These are phyloP conservation scores for Thielaviopsis ethacetica DNA, from an alignment of 2,329 filamentous ascomycete genomes.

Conservation along the genomic window DNA sequence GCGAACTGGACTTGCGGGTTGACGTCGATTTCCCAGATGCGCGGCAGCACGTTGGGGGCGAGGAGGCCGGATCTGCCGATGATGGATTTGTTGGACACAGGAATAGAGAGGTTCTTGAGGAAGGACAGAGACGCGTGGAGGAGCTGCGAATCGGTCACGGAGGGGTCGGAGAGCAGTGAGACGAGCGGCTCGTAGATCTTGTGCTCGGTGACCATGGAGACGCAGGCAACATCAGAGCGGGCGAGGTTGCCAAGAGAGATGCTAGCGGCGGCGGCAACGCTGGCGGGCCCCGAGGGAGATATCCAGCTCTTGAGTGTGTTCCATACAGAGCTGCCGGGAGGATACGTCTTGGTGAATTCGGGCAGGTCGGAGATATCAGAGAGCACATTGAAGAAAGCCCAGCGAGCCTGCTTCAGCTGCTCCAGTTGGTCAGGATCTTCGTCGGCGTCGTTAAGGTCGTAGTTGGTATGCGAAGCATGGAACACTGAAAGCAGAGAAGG, in stretches of 20 bases:
- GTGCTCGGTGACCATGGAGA: conserved; percentile 29
- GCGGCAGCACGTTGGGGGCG: conserved; percentile 29
- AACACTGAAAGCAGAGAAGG: conserved; percentile 31
- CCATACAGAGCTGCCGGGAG: conserved; percentile 26
- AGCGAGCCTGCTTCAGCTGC: conserved; percentile 25
- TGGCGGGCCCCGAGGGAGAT: conserved; percentile 19
- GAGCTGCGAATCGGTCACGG: conserved; percentile 30
- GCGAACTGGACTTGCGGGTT: conserved; percentile 43
- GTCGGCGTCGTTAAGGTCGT: conserved; percentile 24
- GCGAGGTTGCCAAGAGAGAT: conserved; percentile 45
- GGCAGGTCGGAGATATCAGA: conserved; percentile 37
- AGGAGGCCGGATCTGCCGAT: conserved; percentile 32
- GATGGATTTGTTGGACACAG: conserved; percentile 33
- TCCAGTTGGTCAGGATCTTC: conserved; percentile 25
- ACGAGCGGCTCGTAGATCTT: conserved; percentile 29
- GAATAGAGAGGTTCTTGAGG: conserved; percentile 48
- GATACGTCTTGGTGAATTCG: conserved; percentile 26
- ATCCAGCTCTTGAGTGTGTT: conserved; percentile 33
- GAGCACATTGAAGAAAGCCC: conserved; percentile 21
- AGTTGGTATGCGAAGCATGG: conserved; percentile 28
- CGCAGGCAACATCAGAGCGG: conserved; percentile 38
- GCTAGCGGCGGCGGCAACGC: conserved; percentile 40
- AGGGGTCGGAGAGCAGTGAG: conserved; percentile 25
- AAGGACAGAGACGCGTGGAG: conserved; percentile 42
- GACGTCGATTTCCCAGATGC: conserved; percentile 35